Evolutionary conservation across 2,329 filamentous ascomycete genomes (phyloP), one percentile per base, ranked within the genome.

Genomic region (Clarireedia sp.): DNA sequence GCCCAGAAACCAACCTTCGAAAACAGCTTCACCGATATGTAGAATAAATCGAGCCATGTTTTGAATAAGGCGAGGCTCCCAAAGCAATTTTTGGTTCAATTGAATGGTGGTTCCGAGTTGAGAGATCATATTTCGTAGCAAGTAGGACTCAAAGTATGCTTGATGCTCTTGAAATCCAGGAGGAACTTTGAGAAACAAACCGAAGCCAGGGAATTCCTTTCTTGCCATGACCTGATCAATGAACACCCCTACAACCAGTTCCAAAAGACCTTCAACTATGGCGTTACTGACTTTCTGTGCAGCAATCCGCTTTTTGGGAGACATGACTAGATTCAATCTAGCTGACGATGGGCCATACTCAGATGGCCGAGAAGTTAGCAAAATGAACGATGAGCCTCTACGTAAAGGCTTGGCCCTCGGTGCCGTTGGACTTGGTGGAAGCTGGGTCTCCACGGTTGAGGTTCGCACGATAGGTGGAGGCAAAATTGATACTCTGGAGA

Each of bases 1-100:
- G 61, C 94, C 86, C 60, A 96, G 81, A 66, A 97, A 97, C 89
- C 91, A 96, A 16, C 94, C 94, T 71, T 97, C 94, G 62, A 94
- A 96, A 12, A 96, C 86, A 5, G 90, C 89, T 69, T 99, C 94
- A 0, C 87, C 82, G 68, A 97, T 80, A 66, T 97, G 89, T 2
- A 81, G 75, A 33, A 85, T 83, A 60, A 96, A 87, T 12, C 90
- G 82, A 0, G 87, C 85, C 66, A 99, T 77, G 62, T 99, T 99
- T 3, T 87, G 92, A 49, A 99, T 75, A 1, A 95, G 81, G 58
- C 86, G 84, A 1, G 94, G 89, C 67, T 97, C 91, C 55, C 82
- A 81, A 1, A 97, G 76, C 0, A 86, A 73, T 54, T 85, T 83
- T 64, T 88, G 83, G 60, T 91, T 81, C 2, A 86, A 72, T 58